Evolutionary conservation across 768 basidiomycete genomes (phyloP).

Genomic region (Tricholoma saponaceum): DNA sequence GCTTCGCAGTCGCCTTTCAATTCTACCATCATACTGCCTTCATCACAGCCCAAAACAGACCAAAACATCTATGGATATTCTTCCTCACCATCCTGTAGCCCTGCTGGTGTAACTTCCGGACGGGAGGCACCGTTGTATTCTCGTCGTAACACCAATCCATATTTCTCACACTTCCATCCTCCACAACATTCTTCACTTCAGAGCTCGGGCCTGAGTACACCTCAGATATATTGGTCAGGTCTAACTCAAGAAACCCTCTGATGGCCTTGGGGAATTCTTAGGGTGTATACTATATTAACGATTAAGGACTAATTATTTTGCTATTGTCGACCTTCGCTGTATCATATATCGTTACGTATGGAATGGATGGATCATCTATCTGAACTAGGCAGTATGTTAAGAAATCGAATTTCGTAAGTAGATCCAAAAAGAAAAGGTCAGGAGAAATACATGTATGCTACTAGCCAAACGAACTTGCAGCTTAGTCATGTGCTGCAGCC

Average conservation of each 20-base stretch:
- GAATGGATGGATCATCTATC: not conserved
- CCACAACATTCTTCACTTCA: not conserved
- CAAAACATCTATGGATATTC: slow-evolving; percentile 3
- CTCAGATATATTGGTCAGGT: not conserved
- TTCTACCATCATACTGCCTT: slow-evolving; percentile 24
- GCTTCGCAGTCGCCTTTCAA: slow-evolving; percentile 21
- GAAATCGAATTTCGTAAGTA: no score
- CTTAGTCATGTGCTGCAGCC: no score
- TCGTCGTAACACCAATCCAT: slow-evolving; percentile 12
- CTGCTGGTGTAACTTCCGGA: not conserved
- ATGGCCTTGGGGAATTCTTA: not conserved
- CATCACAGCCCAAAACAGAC: not conserved
- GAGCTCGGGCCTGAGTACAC: not conserved
- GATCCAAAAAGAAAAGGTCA: no score
- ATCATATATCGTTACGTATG: not conserved
- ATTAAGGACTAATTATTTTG: not conserved
- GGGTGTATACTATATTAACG: not conserved
- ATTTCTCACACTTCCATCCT: slow-evolving; percentile 4
- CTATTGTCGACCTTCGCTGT: not conserved
- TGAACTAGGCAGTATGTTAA: no score
- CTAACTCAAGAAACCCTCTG: not conserved
- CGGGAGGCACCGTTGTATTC: slow-evolving; percentile 1
- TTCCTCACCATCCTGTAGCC: slow-evolving; percentile 5
- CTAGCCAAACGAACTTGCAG: no score
- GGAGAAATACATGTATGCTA: no score